phyloP scores from a whole-genome alignment of 2,329 filamentous ascomycete species.

The Cladosporium sphaerospermum region DNA sequence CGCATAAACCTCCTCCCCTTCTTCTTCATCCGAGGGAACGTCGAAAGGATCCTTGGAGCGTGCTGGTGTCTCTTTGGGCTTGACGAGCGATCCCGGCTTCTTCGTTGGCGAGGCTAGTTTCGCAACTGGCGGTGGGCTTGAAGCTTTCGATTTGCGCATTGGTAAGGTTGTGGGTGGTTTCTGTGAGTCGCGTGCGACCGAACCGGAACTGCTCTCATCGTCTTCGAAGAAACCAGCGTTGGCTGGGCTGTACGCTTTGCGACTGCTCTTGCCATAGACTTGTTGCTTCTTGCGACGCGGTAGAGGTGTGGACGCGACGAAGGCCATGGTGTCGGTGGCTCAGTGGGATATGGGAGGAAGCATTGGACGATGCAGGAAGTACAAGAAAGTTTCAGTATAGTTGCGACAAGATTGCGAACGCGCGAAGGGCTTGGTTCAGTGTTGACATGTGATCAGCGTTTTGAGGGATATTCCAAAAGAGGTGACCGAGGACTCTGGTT shows the following conservation, averaged over 20 bases:
- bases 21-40: conserved; percentile 34
- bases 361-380: background rate
- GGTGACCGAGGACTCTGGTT: too few species aligned
- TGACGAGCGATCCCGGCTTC: conserved; percentile 9
- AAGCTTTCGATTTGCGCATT: background rate
- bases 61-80: background rate
- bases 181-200: background rate
- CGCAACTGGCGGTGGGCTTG: conserved; percentile 4
- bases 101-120: conserved; percentile 11
- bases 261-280: conserved; percentile 21
- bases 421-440: background rate
- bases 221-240: conserved; percentile 16
- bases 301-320: conserved; percentile 3
- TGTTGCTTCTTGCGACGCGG: conserved; percentile 20
- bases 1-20: conserved; percentile 14
- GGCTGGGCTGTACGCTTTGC: conserved; percentile 16
- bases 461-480: background rate
- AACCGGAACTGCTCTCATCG: conserved; percentile 11
- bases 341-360: background rate
- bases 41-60: conserved; percentile 34
- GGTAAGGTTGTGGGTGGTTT: background rate
- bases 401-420: too few species aligned
- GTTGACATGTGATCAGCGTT: background rate
- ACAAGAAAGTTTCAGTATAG: too few species aligned
- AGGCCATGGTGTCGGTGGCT: conserved; percentile 3